These are phyloP conservation scores for Macrocybe gigantea DNA, from an alignment of 768 basidiomycete genomes.

Conservation along the genomic window DNA sequence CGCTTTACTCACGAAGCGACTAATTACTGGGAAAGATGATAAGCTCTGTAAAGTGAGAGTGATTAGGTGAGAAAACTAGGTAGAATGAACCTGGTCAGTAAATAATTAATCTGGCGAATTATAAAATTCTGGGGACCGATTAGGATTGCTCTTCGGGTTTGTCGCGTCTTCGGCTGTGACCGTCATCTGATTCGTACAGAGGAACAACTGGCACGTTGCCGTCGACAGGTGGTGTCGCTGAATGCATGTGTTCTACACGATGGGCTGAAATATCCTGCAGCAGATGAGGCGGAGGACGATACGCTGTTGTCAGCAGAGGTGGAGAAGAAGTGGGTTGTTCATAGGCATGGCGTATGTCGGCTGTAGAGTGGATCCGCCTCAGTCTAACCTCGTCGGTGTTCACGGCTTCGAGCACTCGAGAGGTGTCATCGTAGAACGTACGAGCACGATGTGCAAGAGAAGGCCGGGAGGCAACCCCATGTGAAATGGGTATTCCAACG, in stretches of 20 bases:
- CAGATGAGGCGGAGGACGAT: conserved; percentile 17
- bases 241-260: conserved; percentile 1
- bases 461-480: conserved; percentile 19
- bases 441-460: conserved; percentile 20
- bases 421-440: conserved; percentile 16
- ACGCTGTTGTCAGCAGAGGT: conserved; percentile 22
- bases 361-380: conserved; percentile 9
- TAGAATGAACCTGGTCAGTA: no score
- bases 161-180: neutral
- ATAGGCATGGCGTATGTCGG: conserved; percentile 5
- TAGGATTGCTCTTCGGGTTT: neutral
- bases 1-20: no score
- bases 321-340: conserved; percentile 14
- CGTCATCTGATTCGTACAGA: neutral
- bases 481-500: conserved; percentile 15
- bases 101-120: no score
- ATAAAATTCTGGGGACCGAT: no score
- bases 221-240: conserved; percentile 10
- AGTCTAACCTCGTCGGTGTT: conserved; percentile 7
- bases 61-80: no score
- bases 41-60: no score
- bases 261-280: conserved; percentile 2
- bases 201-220: conserved; percentile 9
- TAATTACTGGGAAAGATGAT: no score
- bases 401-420: conserved; percentile 10